Evolutionary conservation across 2,329 filamentous ascomycete species (phyloP), one percentile per base, ranked within the genome.

Genomic region (Botrytis byssoidea): DNA sequence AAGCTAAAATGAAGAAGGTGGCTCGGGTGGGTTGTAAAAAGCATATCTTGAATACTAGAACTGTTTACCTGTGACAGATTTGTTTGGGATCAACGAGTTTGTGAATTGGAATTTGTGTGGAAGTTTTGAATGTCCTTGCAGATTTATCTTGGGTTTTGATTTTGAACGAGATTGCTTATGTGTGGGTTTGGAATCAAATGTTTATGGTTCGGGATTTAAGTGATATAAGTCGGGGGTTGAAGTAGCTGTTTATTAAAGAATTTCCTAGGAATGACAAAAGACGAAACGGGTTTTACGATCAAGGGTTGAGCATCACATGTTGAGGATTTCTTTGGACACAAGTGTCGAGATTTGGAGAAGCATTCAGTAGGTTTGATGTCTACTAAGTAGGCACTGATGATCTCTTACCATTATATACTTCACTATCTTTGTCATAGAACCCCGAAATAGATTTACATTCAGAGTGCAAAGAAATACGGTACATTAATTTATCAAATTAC

Each of bases 1-100:
- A 29, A 29, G 51, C 5, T 8, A 18, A 16, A 3, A 29, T 18
- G 5, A n/a, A 51, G 12, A n/a, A 7, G 2, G 6, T 29, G 10
- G 25, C 12, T 8, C 7, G 12, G 2, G 6, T 29, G 1, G 25
- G 25, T 8, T 16, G 12, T n/a, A n/a, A 4, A n/a, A 4, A 3
- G 10, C 20, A 14, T 40, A 0, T 40, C 37, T 40, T 8, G 6
- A 57, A 18, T 29, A 3, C 5, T 18, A 3, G 0, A 4, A 2
- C 8, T 9, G 2, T 29, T 29, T 6, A 18, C 14, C n/a, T 57
- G 25, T 25, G 48, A 12, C 1, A 14, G 12, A n/a, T n/a, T n/a
- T n/a, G 48, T 16, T 3, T n/a, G 12, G 7, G 12, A 3, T 55
- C 4, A 42, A 18, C 16, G 0, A 0, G 0, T n/a, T 51, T 25